These are phyloP conservation scores for Candida ortonii DNA, from an alignment of 805 yeast genomes.

Conservation along the genomic window DNA sequence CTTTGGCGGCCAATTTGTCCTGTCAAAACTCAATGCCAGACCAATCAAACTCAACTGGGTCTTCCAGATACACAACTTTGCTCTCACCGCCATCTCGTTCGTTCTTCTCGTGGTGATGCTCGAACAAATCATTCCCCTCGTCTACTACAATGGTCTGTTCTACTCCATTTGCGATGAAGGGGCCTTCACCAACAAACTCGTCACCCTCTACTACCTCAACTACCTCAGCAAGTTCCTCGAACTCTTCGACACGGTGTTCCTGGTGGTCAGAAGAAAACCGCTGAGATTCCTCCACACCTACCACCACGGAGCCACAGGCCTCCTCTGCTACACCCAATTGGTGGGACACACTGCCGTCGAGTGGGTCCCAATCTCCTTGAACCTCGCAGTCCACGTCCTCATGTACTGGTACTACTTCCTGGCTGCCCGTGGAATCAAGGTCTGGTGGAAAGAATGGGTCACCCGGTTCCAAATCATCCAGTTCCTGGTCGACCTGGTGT, in stretches of 20 bases:
- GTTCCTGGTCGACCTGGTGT: constrained; percentile 82
- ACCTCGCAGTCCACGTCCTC: constrained; percentile 88
- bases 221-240: constrained; percentile 87
- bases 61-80: constrained; percentile 83
- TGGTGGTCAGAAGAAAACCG: constrained; percentile 89
- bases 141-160: constrained; percentile 70
- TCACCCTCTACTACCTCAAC: constrained; percentile 83
- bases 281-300: constrained; percentile 91
- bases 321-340: constrained; percentile 89
- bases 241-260: constrained; percentile 85
- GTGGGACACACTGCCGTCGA: constrained; percentile 86
- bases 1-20: constrained; percentile 77
- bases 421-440: constrained; percentile 87
- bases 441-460: constrained; percentile 99
- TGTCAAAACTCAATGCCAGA: constrained; percentile 47
- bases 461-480: constrained; percentile 94
- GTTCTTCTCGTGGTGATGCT: constrained; percentile 62
- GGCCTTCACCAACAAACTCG: constrained; percentile 83
- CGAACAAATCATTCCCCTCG: constrained; percentile 84
- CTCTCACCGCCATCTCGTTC: constrained; percentile 68
- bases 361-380: constrained; percentile 91
- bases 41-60: constrained; percentile 72
- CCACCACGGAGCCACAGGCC: constrained; percentile 98
- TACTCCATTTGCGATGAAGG: constrained; percentile 75
- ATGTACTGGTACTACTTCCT: constrained; percentile 98